These are phyloP conservation scores for Rhizopogon vesiculosus DNA, from an alignment of 768 basidiomycete genomes.

Conservation along the genomic window DNA sequence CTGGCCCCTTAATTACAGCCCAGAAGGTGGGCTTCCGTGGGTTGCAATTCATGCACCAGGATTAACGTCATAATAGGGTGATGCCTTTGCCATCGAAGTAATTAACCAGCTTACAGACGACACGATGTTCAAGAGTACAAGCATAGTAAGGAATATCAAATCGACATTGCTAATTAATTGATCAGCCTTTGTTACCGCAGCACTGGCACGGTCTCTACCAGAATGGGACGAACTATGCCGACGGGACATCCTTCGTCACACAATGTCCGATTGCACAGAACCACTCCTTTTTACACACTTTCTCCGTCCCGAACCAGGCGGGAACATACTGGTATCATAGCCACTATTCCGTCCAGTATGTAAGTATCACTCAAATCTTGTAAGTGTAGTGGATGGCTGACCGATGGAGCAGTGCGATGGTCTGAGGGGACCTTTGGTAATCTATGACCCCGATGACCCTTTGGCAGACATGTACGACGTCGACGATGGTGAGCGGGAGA, in stretches of 20 bases:
- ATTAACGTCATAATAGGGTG: constrained; percentile 24
- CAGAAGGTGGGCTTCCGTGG: constrained; percentile 23
- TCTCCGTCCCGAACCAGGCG: constrained; percentile 17
- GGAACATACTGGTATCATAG: constrained; percentile 33
- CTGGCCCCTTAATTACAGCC: constrained; percentile 39
- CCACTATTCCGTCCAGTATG: constrained; percentile 34
- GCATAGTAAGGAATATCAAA: constrained; percentile 34
- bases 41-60: not conserved
- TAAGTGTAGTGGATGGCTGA: no score
- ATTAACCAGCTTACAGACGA: constrained; percentile 37
- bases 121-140: constrained; percentile 45
- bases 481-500: constrained; percentile 30
- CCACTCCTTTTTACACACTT: constrained; percentile 16
- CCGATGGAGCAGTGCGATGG: constrained; percentile 16
- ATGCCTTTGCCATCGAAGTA: constrained; percentile 39
- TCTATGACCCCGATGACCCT: constrained; percentile 41
- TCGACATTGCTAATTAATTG: not conserved
- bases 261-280: constrained; percentile 25
- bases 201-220: constrained; percentile 56
- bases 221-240: constrained; percentile 35
- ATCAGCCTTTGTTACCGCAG: constrained; percentile 19
- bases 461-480: constrained; percentile 34
- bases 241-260: constrained; percentile 36
- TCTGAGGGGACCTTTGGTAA: constrained; percentile 26
- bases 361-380: not conserved